These are phyloP conservation scores for Astragalus membranaceus DNA, from an alignment of 306 rosid species.

Conservation along the genomic window DNA sequence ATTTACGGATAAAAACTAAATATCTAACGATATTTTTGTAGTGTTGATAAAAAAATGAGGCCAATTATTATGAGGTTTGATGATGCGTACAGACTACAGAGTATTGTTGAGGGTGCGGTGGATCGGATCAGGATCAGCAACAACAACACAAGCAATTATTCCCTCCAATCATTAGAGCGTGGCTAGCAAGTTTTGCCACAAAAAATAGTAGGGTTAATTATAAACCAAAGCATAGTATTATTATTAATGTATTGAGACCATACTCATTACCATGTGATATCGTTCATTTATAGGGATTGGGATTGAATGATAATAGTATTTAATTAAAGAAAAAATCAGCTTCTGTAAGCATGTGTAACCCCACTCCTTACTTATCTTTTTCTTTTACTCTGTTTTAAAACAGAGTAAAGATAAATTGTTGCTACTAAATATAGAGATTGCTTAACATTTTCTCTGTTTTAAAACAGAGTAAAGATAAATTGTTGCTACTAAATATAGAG, in stretches of 20 bases:
- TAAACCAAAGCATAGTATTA: background rate
- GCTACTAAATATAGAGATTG: background rate
- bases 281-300: conserved; percentile 16
- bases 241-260: background rate
- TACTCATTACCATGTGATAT: conserved; percentile 28
- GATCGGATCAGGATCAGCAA: conserved; percentile 7
- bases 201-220: background rate
- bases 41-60: too few relatives aligned
- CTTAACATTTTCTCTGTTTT: background rate
- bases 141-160: background rate
- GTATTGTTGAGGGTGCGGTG: conserved; percentile 18
- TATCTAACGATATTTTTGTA: too few relatives aligned
- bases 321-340: background rate
- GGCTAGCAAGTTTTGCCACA: conserved; percentile 18
- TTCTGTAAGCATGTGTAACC: background rate
- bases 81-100: conserved; percentile 21
- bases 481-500: background rate
- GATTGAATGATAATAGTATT: background rate
- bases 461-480: background rate
- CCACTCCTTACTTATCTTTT: background rate
- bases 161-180: conserved; percentile 21
- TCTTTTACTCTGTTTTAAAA: too few relatives aligned
- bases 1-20: too few relatives aligned
- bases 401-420: background rate
- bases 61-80: conserved; percentile 6